These are phyloP conservation scores for Larix kaempferi DNA, from an alignment of 75 land plant species.

Conservation along the genomic window DNA sequence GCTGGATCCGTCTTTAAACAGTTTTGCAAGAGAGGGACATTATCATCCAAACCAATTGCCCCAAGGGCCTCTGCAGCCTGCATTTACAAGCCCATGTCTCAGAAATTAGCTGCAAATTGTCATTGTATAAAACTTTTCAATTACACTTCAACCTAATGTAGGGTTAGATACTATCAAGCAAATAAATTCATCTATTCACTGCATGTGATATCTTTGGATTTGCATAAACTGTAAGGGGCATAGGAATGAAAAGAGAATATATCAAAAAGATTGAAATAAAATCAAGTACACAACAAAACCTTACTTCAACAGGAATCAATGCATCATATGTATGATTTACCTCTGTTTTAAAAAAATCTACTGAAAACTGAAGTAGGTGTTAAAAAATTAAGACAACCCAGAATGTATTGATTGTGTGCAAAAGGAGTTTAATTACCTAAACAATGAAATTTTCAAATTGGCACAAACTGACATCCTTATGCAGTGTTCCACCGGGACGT, in stretches of 20 bases:
- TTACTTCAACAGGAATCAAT: no score
- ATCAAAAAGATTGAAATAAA: not conserved
- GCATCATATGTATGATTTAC: no score
- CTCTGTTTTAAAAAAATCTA: no score
- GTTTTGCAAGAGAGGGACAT: conserved; percentile 46
- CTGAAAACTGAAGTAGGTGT: no score
- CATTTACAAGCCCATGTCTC: not conserved
- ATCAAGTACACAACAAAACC: not conserved
- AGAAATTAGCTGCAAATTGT: not conserved
- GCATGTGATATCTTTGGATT: not conserved
- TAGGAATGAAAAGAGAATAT: not conserved
- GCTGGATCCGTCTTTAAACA: conserved; percentile 77
- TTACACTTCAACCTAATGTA: not conserved
- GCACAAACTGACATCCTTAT: no score
- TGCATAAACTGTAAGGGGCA: not conserved
- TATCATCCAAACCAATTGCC: conserved; percentile 72
- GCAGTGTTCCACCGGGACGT: no score
- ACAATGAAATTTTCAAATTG: no score
- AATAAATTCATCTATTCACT: not conserved
- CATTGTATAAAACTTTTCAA: not conserved
- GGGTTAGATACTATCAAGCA: not conserved
- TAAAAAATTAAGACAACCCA: no score
- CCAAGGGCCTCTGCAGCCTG: conserved; percentile 99
- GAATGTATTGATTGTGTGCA: no score
- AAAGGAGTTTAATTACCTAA: no score